Conservation (phyloP, 106 monocot genomes). For the Phalaenopsis equestris region DNA sequence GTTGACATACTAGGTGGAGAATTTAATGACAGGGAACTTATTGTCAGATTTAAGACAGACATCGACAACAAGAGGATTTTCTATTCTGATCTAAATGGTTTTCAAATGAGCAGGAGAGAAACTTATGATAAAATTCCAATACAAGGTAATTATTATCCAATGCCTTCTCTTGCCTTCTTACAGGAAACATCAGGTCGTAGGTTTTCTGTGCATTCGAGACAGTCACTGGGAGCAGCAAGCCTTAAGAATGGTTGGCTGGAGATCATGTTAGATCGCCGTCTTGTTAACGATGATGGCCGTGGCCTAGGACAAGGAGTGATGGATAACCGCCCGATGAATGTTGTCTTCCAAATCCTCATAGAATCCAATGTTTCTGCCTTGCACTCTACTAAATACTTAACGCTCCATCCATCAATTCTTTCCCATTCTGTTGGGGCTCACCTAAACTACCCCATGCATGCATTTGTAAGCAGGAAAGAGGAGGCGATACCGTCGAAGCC, state of each 20-base stretch:
- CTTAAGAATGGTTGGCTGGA: constrained; percentile 86
- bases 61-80: constrained; percentile 68
- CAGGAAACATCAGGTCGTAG: constrained; percentile 61
- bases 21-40: constrained; percentile 82
- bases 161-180: constrained; percentile 88
- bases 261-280: constrained; percentile 86
- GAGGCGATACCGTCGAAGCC: constrained; percentile 15
- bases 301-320: constrained; percentile 93
- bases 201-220: constrained; percentile 86
- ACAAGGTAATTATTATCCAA: constrained; percentile 94
- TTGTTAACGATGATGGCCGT: constrained; percentile 79
- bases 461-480: constrained; percentile 50
- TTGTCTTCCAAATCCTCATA: constrained; percentile 61
- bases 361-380: constrained; percentile 68
- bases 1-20: constrained; percentile 63
- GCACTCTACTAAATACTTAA: constrained; percentile 5
- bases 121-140: constrained; percentile 92
- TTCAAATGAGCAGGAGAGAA: constrained; percentile 90
- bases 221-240: constrained; percentile 84
- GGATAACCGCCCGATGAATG: constrained; percentile 85
- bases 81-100: constrained; percentile 90
- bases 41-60: constrained; percentile 80
- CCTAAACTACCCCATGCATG: constrained; percentile 81
- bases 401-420: constrained; percentile 78
- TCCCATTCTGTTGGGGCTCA: constrained; percentile 73